These are phyloP conservation scores for Heliocybe sulcata DNA, from an alignment of 1,284 basidiomycete species.

Conservation along the genomic window DNA sequence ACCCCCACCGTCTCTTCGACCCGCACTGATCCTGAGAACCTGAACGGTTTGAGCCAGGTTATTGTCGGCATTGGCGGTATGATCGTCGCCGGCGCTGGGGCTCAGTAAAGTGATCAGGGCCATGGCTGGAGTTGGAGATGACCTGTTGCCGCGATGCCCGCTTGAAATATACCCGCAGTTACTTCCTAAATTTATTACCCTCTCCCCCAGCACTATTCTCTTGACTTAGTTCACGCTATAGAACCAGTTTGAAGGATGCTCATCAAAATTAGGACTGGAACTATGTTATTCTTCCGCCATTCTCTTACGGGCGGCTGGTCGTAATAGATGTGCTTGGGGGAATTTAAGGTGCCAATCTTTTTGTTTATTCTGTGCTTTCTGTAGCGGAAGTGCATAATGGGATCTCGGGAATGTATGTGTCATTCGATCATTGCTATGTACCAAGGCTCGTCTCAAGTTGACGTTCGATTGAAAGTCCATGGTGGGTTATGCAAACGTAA, in stretches of 20 bases:
- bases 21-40: conserved; percentile 20
- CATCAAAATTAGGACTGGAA: not conserved
- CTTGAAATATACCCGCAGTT: not conserved
- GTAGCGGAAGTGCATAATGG: not conserved
- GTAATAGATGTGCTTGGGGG: not conserved
- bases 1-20: conserved; percentile 1
- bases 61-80: conserved; percentile 30
- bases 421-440: not conserved
- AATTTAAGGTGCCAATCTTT: not conserved
- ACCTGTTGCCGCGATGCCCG: not conserved
- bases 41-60: conserved; percentile 26
- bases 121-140: not conserved
- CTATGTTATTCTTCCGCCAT: not conserved
- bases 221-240: not conserved
- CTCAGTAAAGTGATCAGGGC: not conserved
- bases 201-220: not conserved
- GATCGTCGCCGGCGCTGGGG: conserved; percentile 17
- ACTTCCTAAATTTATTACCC: not conserved
- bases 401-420: not conserved
- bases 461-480: not conserved
- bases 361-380: not conserved
- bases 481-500: not conserved
- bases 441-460: not conserved
- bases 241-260: not conserved
- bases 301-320: not conserved